These are phyloP conservation scores for Lachnellula occidentalis DNA, from an alignment of 2,329 filamentous ascomycete genomes.

Conservation along the genomic window DNA sequence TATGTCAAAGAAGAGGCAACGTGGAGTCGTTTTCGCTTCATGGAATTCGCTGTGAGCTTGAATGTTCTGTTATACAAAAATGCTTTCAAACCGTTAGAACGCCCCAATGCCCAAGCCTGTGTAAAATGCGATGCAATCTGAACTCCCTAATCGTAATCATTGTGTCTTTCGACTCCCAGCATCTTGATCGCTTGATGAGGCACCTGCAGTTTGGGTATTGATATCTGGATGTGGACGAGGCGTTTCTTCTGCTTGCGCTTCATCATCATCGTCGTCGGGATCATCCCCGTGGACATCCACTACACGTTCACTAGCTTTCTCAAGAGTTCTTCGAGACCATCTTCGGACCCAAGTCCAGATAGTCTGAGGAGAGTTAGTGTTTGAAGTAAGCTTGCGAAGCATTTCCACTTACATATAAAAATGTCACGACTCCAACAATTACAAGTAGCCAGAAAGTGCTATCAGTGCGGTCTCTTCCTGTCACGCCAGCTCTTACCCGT, in stretches of 20 bases:
- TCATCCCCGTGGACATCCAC: slow-evolving; percentile 68
- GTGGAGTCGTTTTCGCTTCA: background rate
- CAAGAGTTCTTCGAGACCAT: slow-evolving; percentile 66
- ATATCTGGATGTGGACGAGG: background rate
- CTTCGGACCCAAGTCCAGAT: slow-evolving; percentile 77
- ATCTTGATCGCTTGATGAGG: background rate
- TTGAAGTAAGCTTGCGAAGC: background rate
- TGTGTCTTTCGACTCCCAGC: slow-evolving; percentile 17
- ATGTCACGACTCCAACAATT: slow-evolving; percentile 71
- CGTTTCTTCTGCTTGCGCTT: slow-evolving; percentile 8
- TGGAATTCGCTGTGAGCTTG: background rate
- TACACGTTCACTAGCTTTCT: slow-evolving; percentile 72
- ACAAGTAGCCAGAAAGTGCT: slow-evolving; percentile 77
- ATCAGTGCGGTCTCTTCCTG: slow-evolving; percentile 71
- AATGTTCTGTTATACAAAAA: background rate
- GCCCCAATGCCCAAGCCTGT: background rate
- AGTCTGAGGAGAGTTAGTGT: slow-evolving; percentile 42
- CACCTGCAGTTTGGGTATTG: background rate
- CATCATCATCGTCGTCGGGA: slow-evolving; percentile 48
- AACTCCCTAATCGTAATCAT: background rate
- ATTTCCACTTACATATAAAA: slow-evolving; percentile 60
- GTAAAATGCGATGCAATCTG: background rate
- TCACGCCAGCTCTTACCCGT: slow-evolving; percentile 33
- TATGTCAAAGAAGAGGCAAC: background rate
- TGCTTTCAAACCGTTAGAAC: background rate